Base-by-base conservation (phyloP, 768 basidiomycete species). In the Calocybe indica region DNA sequence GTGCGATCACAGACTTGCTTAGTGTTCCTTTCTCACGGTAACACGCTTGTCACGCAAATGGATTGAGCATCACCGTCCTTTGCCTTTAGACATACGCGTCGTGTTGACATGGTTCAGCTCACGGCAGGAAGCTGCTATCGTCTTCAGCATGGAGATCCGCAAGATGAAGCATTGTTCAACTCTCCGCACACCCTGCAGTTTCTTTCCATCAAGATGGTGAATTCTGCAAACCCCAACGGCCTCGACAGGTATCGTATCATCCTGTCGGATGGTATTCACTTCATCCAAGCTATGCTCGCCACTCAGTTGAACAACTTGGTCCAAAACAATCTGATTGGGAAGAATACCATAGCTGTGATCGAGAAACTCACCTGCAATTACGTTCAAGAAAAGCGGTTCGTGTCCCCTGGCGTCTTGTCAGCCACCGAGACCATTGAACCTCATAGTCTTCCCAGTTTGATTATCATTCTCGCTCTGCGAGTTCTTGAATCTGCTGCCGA, bases 261-360 rank as follows among this genome's bases (percentile, higher is more conserved):
- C 64, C 71, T 97, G 36, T 95, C 92, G 0, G 95, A 98, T 65
- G 93, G 95, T 36, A 71, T 74, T 13, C 69, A 88, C 54, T 96
- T 88, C 62, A 73, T 88, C 41, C 96, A 97, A 63, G 84, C 88
- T 22, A 97, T 99, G 96, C 74, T 98, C 32, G 90, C 93, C 5
- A 97, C 94, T 0, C 88, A 92, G 58, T 76, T 93, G 39, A 97
- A 97, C 58, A 52, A 71, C 6, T 67, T 91, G 53, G 82, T 94
- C 10, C 75, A 83, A 11, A 71, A 80, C 0, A 78, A 81, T 5
- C 58, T 69, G 1, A 70, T 97, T 32, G 65, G 67, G 34, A 89
- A 84, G 59, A 72, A 88, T 58, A 73, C 80, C 1, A 66, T 98
- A 14, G 78, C 85, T 35, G 72, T 78, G 37, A 67, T 96, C 33